These are phyloP conservation scores for Dipteronia sinensis DNA, from an alignment of 345 rosid species.

Conservation along the genomic window DNA sequence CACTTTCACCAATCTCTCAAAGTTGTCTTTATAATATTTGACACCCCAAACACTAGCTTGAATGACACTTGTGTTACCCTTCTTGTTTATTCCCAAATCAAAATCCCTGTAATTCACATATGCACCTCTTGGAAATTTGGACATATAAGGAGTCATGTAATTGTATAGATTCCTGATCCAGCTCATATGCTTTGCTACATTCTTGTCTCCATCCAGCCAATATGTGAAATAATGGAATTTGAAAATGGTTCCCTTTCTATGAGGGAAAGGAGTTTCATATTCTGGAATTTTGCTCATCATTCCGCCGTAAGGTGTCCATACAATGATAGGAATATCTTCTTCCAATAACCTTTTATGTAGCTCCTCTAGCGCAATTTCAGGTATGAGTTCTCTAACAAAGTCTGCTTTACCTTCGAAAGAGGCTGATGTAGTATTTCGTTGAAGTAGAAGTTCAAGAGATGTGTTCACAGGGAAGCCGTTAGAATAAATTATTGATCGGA, in stretches of 20 bases:
- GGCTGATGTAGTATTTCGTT: slow-evolving; percentile 46
- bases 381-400: slow-evolving; percentile 42
- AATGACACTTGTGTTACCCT: too few species aligned
- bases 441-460: slow-evolving; percentile 48
- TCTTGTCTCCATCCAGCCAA: slow-evolving; percentile 38
- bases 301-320: slow-evolving; percentile 78
- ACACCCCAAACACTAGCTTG: too few species aligned
- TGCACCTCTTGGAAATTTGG: slow-evolving; percentile 49
- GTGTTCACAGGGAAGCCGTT: slow-evolving; percentile 47
- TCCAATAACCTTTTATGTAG: slow-evolving; percentile 45
- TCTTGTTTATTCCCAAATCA: background rate
- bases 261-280: slow-evolving; percentile 57
- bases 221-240: slow-evolving; percentile 44
- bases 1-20: too few species aligned
- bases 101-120: slow-evolving; percentile 68
- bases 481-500: slow-evolving; percentile 51
- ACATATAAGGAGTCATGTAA: slow-evolving; percentile 57
- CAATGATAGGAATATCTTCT: slow-evolving; percentile 56
- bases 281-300: slow-evolving; percentile 59
- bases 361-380: slow-evolving; percentile 40
- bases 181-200: slow-evolving; percentile 23
- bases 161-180: slow-evolving; percentile 45
- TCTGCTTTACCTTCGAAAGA: slow-evolving; percentile 68
- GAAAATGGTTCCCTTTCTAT: slow-evolving; percentile 51
- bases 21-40: too few species aligned